Conservation (phyloP, 192 early-diverging fungal genomes). For the Obelidium mucronatum region DNA sequence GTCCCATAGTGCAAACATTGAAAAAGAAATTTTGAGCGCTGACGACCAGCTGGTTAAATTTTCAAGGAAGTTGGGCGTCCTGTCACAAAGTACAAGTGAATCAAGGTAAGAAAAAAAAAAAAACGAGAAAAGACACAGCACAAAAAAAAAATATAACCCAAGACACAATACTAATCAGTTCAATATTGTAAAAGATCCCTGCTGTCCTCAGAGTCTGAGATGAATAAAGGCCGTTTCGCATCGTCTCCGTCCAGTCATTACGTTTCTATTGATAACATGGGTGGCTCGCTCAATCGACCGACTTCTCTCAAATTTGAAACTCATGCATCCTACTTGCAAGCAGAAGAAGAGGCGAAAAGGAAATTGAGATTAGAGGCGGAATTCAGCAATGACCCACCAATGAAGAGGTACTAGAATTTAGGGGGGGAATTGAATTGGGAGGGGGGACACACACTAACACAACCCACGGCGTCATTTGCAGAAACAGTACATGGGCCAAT, state of each 20-base stretch:
- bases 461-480: not conserved
- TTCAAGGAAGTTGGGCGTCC: not conserved
- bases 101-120: not conserved
- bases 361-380: no score
- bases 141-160: no score
- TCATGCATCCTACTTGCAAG: not conserved
- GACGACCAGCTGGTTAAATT: constrained; percentile 1
- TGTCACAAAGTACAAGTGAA: not conserved
- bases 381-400: not conserved
- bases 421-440: not conserved
- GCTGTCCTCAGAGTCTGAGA: no score
- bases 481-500: not conserved
- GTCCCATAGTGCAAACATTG: not conserved
- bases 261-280: no score
- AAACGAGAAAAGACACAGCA: no score
- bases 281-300: no score
- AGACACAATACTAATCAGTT: no score
- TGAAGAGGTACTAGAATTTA: not conserved
- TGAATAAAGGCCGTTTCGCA: no score
- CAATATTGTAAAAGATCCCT: no score
- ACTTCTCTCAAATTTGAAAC: no score
- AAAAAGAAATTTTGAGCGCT: constrained; percentile 14
- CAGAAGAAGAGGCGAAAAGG: not conserved
- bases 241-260: no score
- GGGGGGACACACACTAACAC: no score